Percentiles rank a stretch among this genome's conserved stretches.
These are phyloP conservation scores for Neurospora pannonica DNA, from an alignment of 495 filamentous ascomycete species.

Conservation along the genomic window DNA sequence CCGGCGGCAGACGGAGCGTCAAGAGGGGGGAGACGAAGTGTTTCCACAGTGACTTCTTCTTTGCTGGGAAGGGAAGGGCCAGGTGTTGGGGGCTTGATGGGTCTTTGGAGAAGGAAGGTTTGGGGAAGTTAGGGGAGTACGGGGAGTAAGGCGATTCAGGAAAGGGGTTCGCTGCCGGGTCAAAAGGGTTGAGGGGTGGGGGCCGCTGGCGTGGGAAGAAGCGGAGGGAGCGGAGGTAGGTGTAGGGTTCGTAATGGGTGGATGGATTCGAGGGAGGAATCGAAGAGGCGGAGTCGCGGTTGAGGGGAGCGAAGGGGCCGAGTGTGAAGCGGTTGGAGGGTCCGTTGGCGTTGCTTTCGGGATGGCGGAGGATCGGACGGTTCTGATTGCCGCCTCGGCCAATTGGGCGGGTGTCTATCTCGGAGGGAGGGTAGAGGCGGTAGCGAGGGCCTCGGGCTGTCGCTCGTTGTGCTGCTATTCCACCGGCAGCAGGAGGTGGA, in stretches of 20 bases:
- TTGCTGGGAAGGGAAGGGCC: background rate
- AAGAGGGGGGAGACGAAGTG: conserved; percentile 19
- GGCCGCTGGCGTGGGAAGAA: background rate
- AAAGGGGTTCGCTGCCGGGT: background rate
- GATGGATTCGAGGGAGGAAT: background rate
- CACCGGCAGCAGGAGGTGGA: background rate
- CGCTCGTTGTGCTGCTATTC: background rate
- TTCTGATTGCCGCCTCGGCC: background rate
- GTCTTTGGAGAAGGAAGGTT: background rate
- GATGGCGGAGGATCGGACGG: background rate
- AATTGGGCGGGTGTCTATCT: background rate
- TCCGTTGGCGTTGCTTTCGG: background rate
- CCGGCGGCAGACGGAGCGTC: conserved; percentile 15
- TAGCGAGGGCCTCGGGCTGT: background rate
- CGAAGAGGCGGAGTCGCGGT: background rate
- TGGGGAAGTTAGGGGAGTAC: background rate
- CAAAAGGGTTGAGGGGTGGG: background rate
- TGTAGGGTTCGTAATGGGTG: conserved; percentile 7
- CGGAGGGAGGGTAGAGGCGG: background rate
- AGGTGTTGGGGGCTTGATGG: background rate
- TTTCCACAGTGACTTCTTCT: background rate
- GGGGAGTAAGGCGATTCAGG: background rate
- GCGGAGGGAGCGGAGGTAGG: conserved; percentile 11
- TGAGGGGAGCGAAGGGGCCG: background rate
- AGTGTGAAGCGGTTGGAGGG: background rate